Base-by-base conservation (phyloP, 805 yeast species). In the Priceomyces medius region DNA sequence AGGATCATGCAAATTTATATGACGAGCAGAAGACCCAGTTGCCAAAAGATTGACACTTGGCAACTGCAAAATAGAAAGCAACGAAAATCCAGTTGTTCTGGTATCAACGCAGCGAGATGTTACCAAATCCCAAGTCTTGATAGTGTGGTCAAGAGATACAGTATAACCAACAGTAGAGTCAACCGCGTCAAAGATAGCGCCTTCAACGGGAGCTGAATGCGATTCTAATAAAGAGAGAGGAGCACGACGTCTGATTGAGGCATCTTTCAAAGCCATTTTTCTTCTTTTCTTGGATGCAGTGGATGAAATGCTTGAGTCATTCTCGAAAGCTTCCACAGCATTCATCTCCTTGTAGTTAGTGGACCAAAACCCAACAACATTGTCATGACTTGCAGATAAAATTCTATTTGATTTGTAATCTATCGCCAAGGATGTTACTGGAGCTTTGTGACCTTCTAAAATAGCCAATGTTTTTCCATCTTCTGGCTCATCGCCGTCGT, bases 21-120 rank as follows among this genome's bases (percentile, higher is more conserved):
- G 98, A 64, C 99, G 84, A n/a, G 97, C 97, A 9, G 96, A 84
- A 1, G 97, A 88, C n/a, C 99, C 99, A 43, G 91, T 80, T 7
- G 90, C 96, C 21, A 93, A 66, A 41, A 93, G 69, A 47, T 86
- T 79, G 40, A 83, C 68, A 38, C 77, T 72, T 5, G 86, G 79
- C 46, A 93, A 70, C 50, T 82, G 82, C 21, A 81, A 71, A 20
- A 90, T 64, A 0, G 96, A 86, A 34, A 90, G 73, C 48, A 93
- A 73, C 8, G 98, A 83, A 63, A 79, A 90, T 10, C 90, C 85
- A 0, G 98, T 89, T 16, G 85, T 77, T 63, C 85, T 83, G 3
- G 97, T 86, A 59, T 89, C 97, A 20, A 93, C 85, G 54, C 88
- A 80, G 49, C 87, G 77, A 9, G 86, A 72, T 2, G 97, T 90